Percentiles rank a stretch among this genome's conserved stretches.
These are phyloP conservation scores for Pseudocercospora musae DNA, from an alignment of 2,329 filamentous ascomycete species.

Conservation along the genomic window DNA sequence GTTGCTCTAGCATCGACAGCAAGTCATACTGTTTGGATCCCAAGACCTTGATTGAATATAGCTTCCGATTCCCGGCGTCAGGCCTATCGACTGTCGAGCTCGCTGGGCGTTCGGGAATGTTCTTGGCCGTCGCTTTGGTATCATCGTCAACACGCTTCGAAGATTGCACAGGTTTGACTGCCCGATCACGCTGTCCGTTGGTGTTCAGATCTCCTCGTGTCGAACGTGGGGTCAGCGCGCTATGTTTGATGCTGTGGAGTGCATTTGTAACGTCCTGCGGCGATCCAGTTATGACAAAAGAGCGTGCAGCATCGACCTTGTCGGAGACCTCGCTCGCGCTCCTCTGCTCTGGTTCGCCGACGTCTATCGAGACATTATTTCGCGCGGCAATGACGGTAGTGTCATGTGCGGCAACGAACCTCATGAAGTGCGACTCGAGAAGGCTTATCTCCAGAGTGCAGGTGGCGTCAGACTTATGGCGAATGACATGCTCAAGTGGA, in stretches of 20 bases:
- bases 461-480: background rate
- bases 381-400: background rate
- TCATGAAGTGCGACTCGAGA: slow-evolving; percentile 7
- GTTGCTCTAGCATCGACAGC: too few species aligned
- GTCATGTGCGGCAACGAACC: slow-evolving; percentile 1
- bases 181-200: background rate
- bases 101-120: background rate
- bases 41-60: too few species aligned
- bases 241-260: background rate
- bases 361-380: slow-evolving; percentile 2
- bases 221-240: background rate
- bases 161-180: background rate
- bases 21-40: too few species aligned
- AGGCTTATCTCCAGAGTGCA: slow-evolving; percentile 9
- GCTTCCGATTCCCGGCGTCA: too few species aligned
- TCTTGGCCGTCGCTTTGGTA: background rate
- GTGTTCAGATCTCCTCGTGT: background rate
- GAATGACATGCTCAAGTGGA: background rate
- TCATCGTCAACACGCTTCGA: background rate
- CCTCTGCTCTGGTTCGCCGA: slow-evolving; percentile 13
- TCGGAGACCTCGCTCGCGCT: background rate
- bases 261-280: background rate
- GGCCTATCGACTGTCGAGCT: too few species aligned
- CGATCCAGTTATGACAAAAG: slow-evolving; percentile 9
- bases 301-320: slow-evolving; percentile 3